Evolutionary conservation across 2,329 filamentous ascomycete species (phyloP), one percentile per base, ranked within the genome.

Genomic region (Fusarium neocosmosporiellum): DNA sequence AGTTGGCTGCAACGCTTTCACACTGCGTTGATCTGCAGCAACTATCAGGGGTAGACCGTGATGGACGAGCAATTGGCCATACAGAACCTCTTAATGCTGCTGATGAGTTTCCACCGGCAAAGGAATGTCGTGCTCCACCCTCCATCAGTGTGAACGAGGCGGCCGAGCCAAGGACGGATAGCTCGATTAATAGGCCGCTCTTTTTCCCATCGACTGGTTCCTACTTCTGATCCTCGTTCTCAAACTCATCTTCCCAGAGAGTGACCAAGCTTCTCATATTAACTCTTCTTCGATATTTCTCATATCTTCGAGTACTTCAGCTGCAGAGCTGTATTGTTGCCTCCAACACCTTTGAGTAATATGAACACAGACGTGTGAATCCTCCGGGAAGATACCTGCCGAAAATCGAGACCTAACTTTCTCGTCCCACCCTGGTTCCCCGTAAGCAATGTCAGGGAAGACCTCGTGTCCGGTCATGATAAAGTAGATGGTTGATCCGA

Each of bases 401-500:
- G 36, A 34, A 57, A 74, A 75, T n/a, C 73, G 43, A 29, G 41
- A 60, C 24, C 41, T 27, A 3, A 75, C 65, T 22, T 60, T 60
- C 1, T 74, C 67, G 41, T 65, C 7, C 69, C 71, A 75, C 31
- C 64, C 64, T 9, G 68, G 66, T 14, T 71, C 63, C n/a, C 60
- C 61, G 37, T 67, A 58, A n/a, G 58, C 39, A 31, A 75, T 72
- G 36, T 76, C 74, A 1, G 67, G 59, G 48, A 70, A 76, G 18
- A 70, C 66, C 18, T 54, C 53, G 6, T 74, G 46, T 14, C 74
- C 68, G 13, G 60, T 70, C 34, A 74, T 63, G 18, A 76, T 64
- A 20, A 74, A 75, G 48, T 74, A 71, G 7, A 76, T 72, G 4
- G 68, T 70, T 18, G 66, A 75, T 18, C 66, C 73, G 13, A 76